Evolutionary conservation across 108 stramenopile species (phyloP).

Genomic region (Nitzschia inconspicua): DNA sequence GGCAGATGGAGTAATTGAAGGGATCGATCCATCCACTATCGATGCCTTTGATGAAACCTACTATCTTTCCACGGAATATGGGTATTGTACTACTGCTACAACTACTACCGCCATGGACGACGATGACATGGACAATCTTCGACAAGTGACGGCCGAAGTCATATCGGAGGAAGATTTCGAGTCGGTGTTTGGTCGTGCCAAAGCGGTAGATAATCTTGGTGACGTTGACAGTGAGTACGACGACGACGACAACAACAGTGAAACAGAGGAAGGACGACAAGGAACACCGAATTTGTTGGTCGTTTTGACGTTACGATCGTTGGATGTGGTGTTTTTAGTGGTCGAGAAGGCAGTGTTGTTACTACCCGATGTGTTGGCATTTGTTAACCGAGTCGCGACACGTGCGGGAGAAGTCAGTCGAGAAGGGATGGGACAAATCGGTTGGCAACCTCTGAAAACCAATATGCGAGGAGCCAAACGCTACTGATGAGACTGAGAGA

Average conservation of each 20-base stretch:
- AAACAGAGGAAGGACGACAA: slow-evolving; percentile 11
- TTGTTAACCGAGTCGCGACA: slow-evolving; percentile 16
- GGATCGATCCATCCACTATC: not conserved
- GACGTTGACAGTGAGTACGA: slow-evolving; percentile 12
- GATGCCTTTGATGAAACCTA: not conserved
- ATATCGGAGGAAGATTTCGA: slow-evolving; percentile 68
- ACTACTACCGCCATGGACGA: not conserved
- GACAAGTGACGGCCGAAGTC: slow-evolving; percentile 49
- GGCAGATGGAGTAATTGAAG: not conserved
- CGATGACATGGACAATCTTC: slow-evolving; percentile 12
- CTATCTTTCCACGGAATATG: not conserved
- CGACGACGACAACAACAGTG: slow-evolving; percentile 23
- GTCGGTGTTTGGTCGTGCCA: slow-evolving; percentile 47
- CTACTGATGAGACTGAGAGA: slow-evolving; percentile 8
- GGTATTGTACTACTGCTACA: slow-evolving; percentile 14
- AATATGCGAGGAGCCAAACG: slow-evolving; percentile 13
- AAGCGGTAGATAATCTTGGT: slow-evolving; percentile 23
- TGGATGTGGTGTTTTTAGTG: slow-evolving; percentile 65
- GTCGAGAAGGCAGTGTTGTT: slow-evolving; percentile 54
- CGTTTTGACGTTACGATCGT: slow-evolving; percentile 42
- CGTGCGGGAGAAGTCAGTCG: slow-evolving; percentile 33
- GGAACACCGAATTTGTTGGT: slow-evolving; percentile 29
- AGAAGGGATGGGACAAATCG: slow-evolving; percentile 31
- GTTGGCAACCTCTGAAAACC: slow-evolving; percentile 43
- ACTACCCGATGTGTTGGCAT: slow-evolving; percentile 30